Evolutionary conservation across 169 alveolate genomes (phyloP).

Genomic region (Eimeria acervulina): DNA sequence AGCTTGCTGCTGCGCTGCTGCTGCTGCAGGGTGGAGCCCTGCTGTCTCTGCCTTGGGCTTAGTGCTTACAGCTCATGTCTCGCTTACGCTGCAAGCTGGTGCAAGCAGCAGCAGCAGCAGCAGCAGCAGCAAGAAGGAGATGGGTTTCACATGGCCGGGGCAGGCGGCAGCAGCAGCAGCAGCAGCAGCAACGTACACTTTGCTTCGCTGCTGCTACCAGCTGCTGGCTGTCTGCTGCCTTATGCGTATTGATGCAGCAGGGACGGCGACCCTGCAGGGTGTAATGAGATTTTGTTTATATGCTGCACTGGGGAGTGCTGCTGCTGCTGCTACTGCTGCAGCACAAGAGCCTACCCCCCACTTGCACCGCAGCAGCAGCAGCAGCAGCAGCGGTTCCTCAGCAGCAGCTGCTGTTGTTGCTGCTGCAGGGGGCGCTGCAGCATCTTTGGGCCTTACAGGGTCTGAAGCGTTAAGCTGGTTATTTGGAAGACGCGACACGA

Average conservation of each 20-base stretch:
- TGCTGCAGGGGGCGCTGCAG: conserved; percentile 66
- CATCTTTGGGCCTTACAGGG: conserved; percentile 9
- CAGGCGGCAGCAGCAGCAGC: too few relatives aligned
- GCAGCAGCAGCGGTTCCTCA: background rate
- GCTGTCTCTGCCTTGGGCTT: conserved; percentile 16
- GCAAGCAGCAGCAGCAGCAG: too few relatives aligned
- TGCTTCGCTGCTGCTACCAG: conserved; percentile 47
- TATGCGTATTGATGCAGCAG: conserved; percentile 38
- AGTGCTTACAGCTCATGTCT: conserved; percentile 38
- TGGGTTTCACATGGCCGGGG: too few relatives aligned
- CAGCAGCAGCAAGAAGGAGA: too few relatives aligned
- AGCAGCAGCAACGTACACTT: too few relatives aligned
- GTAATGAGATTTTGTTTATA: conserved; percentile 16
- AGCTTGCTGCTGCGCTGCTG: too few relatives aligned
- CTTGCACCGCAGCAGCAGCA: conserved; percentile 5
- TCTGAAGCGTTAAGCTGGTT: conserved; percentile 35
- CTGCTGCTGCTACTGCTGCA: conserved; percentile 47
- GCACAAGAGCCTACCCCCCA: background rate
- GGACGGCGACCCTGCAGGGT: conserved; percentile 20
- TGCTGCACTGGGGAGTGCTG: conserved; percentile 61
- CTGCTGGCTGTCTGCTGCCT: conserved; percentile 41
- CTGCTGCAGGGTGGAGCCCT: conserved; percentile 56
- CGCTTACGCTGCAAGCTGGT: background rate
- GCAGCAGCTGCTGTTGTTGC: conserved; percentile 49
- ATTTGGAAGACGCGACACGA: conserved; percentile 15